phyloP scores from a whole-genome alignment of 2,329 filamentous ascomycete genomes.

The Chlorencoelia australis region DNA sequence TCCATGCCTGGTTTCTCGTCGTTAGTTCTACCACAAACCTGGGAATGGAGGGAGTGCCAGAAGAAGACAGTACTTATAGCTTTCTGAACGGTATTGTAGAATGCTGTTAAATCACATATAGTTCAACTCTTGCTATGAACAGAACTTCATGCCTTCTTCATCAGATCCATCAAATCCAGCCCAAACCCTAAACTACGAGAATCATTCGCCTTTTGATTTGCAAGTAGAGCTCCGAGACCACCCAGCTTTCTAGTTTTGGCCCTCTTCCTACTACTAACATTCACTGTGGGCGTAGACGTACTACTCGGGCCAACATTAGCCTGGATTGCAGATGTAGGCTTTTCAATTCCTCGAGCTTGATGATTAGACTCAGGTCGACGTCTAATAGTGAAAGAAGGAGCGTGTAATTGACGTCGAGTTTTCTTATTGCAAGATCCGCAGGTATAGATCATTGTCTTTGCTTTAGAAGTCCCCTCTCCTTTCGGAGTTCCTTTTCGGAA shows the following conservation, averaged over 20 bases:
- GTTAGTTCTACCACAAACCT: no score
- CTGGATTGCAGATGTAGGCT: background rate
- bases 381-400: constrained; percentile 2
- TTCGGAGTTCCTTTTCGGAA: background rate
- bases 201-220: constrained; percentile 19
- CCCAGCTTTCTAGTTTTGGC: constrained; percentile 52
- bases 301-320: background rate
- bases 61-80: no score
- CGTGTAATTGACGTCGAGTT: constrained; percentile 15
- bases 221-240: constrained; percentile 53
- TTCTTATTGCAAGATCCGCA: constrained; percentile 21
- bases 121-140: no score
- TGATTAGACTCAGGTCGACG: constrained; percentile 1
- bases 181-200: constrained; percentile 19
- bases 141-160: constrained; percentile 26
- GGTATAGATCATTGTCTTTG: constrained; percentile 19
- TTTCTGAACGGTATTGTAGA: no score
- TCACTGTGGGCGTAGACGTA: constrained; percentile 32
- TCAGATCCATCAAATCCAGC: constrained; percentile 31
- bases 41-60: no score
- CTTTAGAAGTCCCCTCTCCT: constrained; percentile 2
- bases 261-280: constrained; percentile 53
- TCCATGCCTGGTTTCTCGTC: no score
- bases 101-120: no score
- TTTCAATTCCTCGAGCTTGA: background rate